These are phyloP conservation scores for Sugiyamaella mastotermitis DNA, from an alignment of 805 yeast species.

Conservation along the genomic window DNA sequence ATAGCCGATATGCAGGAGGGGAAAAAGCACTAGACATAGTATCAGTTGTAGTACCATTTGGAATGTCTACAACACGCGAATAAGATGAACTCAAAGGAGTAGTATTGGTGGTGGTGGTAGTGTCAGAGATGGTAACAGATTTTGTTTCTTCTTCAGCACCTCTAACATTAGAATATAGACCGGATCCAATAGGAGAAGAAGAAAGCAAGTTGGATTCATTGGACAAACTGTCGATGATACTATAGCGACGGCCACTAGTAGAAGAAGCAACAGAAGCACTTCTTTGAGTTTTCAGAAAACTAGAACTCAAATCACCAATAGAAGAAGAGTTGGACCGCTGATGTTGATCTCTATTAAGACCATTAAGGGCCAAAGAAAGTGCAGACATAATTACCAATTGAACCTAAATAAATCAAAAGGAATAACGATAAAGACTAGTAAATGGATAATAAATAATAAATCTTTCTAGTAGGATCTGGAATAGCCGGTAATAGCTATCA, in stretches of 20 bases:
- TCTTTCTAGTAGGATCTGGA: too few species aligned
- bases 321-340: background rate
- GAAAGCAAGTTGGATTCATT: background rate
- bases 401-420: background rate
- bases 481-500: too few species aligned
- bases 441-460: too few species aligned
- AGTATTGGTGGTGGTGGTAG: background rate
- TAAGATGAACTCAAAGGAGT: background rate
- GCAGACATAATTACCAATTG: conserved; percentile 9
- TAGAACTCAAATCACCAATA: too few species aligned
- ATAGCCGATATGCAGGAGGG: background rate
- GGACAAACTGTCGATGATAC: background rate
- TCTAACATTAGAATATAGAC: background rate
- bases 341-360: background rate
- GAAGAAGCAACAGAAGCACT: background rate
- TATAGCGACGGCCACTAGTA: conserved; percentile 1
- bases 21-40: conserved; percentile 1
- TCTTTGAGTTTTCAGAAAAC: too few species aligned
- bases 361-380: conserved; percentile 9
- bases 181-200: background rate
- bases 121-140: background rate
- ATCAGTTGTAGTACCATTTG: conserved; percentile 5
- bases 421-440: too few species aligned
- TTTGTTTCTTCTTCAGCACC: too few species aligned
- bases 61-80: conserved; percentile 1